Evolutionary conservation across 2,329 filamentous ascomycete genomes (phyloP), one percentile per base, ranked within the genome.

Genomic region (Aspergillus tanneri): DNA sequence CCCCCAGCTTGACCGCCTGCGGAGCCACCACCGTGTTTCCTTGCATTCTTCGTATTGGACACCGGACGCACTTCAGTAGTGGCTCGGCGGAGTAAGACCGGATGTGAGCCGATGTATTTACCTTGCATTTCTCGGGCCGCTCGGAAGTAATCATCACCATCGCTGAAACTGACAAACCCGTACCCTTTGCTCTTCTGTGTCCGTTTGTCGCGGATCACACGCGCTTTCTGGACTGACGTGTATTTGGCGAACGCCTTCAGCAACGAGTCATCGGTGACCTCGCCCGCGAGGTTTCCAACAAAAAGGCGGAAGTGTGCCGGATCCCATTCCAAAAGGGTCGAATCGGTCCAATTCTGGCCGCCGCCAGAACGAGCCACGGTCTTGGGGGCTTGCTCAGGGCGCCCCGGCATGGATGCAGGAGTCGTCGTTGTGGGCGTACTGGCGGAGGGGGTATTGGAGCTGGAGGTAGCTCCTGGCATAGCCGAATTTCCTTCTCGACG

Each of bases 101-200:
- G 93, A 70, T 97, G 93, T 68, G 90, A 96, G 62, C 95, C 92
- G 66, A 99, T 97, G 72, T 99, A 99, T 74, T 99, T 97, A 60
- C 91, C 91, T 64, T 96, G 88, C 93, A 97, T 97, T 74, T 97
- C 92, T 73, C 93, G 90, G 62, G 90, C 92, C 2, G 93, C 92
- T 62, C 89, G 84, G 77, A 99, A 97, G 69, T 95, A 97, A 64
- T 96, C 91, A 68, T 99, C 93, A 23, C 90, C 88, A 65, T 96
- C 88, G 61, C 85, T 87, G 73, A 99, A 97, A 70, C 89, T 93
- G 47, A 99, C 91, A 65, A 99, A 99, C 2, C 93, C 93, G 66
- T 89, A 99, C 0, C 92, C 93, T 68, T 93, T 95, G 64, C 88
- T 95, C 74, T 99, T 99, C 47, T 88, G 93, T 1, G 92, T 96